Evolutionary conservation across 164 flowering plant species (phyloP), one percentile per base, ranked within the genome.

Genomic region (Stephania japonica): DNA sequence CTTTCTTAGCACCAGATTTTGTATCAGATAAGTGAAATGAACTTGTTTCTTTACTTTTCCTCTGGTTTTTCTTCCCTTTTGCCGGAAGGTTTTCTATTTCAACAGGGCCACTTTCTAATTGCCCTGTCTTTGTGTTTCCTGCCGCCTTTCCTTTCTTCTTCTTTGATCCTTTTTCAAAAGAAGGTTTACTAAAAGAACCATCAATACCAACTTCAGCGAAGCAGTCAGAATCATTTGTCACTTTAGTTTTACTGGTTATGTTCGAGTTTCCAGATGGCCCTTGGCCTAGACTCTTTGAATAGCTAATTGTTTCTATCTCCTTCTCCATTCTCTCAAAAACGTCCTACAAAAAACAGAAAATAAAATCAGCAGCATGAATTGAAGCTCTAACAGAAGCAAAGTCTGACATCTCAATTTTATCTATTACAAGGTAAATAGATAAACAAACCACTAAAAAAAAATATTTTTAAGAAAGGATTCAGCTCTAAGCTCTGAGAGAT

Each of bases 61-160:
- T 84, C 81, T 87, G 95, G 78, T 80, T 87, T 83, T 88, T 95
- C 90, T 90, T 92, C 18, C 89, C 78, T 82, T 90, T 95, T 24
- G 80, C 69, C 66, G 91, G 82, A 73, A 79, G 74, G 44, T 80
- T 66, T 44, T 92, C 96, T 74, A 79, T 82, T 70, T 71, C 74
- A 72, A 85, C 92, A 59, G 80, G 72, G 80, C 14, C 77, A 83
- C 75, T 84, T 78, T 88, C 98, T 76, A 71, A 76, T 67, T 80
- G 71, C 25, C 67, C 83, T 43, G 79, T 65, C 78, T 84, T 87
- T 23, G 85, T 25, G 81, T 78, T 78, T 24, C 89, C 91, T 44
- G 83, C 19, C 6, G 86, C 42, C 80, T 91, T 92, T 64, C 96
- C 98, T 80, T 84, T 88, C 82, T 89, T 95, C 86, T 87, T 95